Conservation (phyloP, 345 rosid species). For the Isatis tinctoria region DNA sequence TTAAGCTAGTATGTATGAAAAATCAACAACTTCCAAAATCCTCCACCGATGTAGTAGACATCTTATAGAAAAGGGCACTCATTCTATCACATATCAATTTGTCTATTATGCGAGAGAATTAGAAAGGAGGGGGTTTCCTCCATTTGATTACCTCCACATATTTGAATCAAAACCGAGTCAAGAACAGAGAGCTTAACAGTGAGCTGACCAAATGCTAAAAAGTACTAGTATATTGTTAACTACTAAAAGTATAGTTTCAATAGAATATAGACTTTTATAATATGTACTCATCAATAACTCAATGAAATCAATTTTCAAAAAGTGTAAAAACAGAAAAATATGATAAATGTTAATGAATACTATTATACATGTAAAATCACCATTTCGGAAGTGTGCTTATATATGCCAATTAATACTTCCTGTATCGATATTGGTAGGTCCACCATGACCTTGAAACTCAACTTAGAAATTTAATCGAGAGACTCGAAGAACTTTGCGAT, state of each 20-base stretch:
- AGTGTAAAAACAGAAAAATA: not conserved
- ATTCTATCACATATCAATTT: not conserved
- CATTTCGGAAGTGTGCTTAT: not conserved
- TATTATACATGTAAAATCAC: not conserved
- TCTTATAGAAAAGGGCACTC: not conserved
- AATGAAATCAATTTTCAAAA: not conserved
- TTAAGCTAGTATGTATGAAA: not conserved
- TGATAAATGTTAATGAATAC: not conserved
- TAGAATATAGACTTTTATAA: not conserved
- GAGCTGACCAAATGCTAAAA: not conserved
- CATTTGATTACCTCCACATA: not conserved
- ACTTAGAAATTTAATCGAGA: slow-evolving; percentile 13
- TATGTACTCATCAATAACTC: not conserved
- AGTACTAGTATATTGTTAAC: not conserved
- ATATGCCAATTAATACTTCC: not conserved
- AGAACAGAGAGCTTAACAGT: not conserved
- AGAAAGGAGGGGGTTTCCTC: not conserved
- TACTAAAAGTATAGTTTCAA: not conserved
- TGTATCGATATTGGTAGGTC: slow-evolving; percentile 22
- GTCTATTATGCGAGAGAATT: not conserved
- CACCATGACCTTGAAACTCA: slow-evolving; percentile 27
- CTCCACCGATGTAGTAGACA: not conserved
- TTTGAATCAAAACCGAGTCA: not conserved
- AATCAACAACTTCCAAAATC: not conserved
- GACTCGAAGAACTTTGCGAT: slow-evolving; percentile 6